Percentiles rank a stretch among this genome's conserved stretches.
phyloP scores from a whole-genome alignment of 139 green algal genomes.

The Tetraselmis striata region DNA sequence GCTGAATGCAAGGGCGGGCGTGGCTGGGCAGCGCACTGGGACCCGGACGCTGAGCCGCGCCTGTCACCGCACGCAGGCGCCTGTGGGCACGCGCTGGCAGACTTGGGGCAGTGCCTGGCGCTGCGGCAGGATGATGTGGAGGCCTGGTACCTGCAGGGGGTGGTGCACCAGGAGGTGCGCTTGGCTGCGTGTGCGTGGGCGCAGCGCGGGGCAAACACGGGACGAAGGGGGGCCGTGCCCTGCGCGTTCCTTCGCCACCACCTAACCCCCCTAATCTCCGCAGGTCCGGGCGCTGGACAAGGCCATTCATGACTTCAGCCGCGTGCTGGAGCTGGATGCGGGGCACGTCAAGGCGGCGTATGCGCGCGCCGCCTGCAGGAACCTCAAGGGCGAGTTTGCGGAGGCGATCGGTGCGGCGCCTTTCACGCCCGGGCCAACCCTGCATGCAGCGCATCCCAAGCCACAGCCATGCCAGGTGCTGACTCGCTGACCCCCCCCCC shows the following conservation, averaged over 20 bases:
- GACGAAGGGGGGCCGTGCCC: too few relatives aligned
- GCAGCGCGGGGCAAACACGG: too few relatives aligned
- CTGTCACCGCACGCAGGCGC: not conserved
- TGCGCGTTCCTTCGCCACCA: too few relatives aligned
- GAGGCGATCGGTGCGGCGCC: conserved; percentile 50
- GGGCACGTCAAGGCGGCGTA: conserved; percentile 67
- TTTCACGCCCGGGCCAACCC: not conserved
- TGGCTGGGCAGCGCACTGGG: too few relatives aligned
- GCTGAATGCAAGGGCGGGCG: too few relatives aligned
- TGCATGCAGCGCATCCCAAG: not conserved
- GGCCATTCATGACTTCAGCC: conserved; percentile 54
- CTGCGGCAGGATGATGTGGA: conserved; percentile 50
- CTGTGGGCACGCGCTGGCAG: conserved; percentile 13
- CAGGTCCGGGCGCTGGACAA: conserved; percentile 30
- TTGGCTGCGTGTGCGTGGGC: too few relatives aligned
- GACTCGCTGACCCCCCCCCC: too few relatives aligned
- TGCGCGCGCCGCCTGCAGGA: conserved; percentile 58
- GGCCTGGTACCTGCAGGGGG: conserved; percentile 55
- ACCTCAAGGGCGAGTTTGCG: conserved; percentile 52
- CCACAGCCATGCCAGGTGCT: not conserved
- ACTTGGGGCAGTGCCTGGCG: conserved; percentile 42
- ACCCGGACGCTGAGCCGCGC: too few relatives aligned
- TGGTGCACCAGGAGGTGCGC: conserved; percentile 39
- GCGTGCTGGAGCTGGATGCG: conserved; percentile 54
- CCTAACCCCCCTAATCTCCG: too few relatives aligned